Evolutionary conservation across 208 protist species (phyloP).

Genomic region (Acanthamoeba lenticulata): DNA sequence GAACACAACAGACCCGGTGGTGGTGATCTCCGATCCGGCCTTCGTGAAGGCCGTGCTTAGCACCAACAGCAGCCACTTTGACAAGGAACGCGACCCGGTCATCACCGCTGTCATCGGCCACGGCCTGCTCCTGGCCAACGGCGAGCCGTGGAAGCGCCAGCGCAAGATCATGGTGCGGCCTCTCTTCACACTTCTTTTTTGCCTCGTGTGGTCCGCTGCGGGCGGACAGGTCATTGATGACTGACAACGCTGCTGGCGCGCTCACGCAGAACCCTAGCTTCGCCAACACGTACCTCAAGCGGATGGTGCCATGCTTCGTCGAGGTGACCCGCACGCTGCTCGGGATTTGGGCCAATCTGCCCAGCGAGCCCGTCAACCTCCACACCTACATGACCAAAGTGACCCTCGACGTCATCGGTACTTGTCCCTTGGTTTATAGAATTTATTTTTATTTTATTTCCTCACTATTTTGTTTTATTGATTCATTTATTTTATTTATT

Average conservation of each 20-base stretch:
- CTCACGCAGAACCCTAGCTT: slow-evolving; percentile 22
- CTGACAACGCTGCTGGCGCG: neutral
- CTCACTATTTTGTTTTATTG: too few species aligned
- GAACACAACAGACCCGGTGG: slow-evolving; percentile 38
- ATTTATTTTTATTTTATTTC: too few species aligned
- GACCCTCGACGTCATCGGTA: slow-evolving; percentile 34
- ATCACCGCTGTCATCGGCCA: slow-evolving; percentile 41
- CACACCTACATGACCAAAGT: slow-evolving; percentile 54
- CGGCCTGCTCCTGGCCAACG: slow-evolving; percentile 38
- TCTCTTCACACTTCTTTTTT: neutral
- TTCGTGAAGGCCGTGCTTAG: slow-evolving; percentile 12
- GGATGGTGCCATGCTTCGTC: slow-evolving; percentile 41
- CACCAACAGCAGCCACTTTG: slow-evolving; percentile 21
- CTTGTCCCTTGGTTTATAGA: neutral
- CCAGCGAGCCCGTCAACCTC: neutral
- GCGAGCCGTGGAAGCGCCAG: slow-evolving; percentile 26
- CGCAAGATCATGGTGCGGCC: neutral
- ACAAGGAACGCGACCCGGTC: slow-evolving; percentile 43
- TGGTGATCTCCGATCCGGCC: slow-evolving; percentile 61
- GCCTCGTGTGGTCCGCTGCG: too few species aligned
- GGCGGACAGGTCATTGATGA: neutral
- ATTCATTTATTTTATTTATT: neutral
- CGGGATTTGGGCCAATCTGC: neutral
- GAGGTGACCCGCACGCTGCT: neutral
- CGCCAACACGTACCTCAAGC: neutral